These are phyloP conservation scores for Rhizoctonia solani DNA, from an alignment of 1,284 basidiomycete species.

Conservation along the genomic window DNA sequence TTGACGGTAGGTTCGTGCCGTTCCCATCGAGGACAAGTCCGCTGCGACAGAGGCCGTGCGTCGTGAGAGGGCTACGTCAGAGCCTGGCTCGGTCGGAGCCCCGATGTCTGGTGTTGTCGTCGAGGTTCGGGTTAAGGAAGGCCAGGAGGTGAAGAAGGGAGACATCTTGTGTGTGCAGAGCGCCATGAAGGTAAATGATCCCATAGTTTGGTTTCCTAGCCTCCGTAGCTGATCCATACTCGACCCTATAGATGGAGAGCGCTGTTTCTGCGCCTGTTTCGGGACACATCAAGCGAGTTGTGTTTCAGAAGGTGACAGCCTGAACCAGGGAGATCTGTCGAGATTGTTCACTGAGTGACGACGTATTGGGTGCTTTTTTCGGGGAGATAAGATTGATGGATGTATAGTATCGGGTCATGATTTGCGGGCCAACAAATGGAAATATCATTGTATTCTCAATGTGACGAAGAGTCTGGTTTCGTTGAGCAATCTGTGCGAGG, in stretches of 20 bases:
- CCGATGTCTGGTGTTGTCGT: conserved; percentile 98
- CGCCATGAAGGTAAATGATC: conserved; percentile 49
- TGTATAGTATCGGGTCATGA: conserved; percentile 31
- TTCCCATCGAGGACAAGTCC: conserved; percentile 92
- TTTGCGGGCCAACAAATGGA: conserved; percentile 27
- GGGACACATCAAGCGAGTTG: conserved; percentile 91
- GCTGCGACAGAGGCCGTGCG: conserved; percentile 94
- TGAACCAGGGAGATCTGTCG: conserved; percentile 88
- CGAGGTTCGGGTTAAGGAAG: conserved; percentile 96
- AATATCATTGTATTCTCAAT: conserved; percentile 18
- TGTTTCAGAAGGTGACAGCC: conserved; percentile 85
- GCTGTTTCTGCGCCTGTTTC: conserved; percentile 93
- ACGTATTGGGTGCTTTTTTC: conserved; percentile 9
- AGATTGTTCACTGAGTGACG: conserved; percentile 69
- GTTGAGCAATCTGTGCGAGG: background rate
- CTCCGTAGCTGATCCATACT: conserved; percentile 1
- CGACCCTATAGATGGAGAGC: conserved; percentile 80
- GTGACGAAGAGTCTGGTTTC: background rate
- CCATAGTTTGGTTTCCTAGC: background rate
- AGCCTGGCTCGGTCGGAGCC: conserved; percentile 94
- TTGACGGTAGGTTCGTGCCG: conserved; percentile 73
- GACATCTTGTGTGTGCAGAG: conserved; percentile 75
- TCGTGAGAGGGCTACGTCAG: conserved; percentile 89
- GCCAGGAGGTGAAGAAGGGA: conserved; percentile 95
- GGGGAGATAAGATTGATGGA: conserved; percentile 22